Evolutionary conservation across 305 asterid genomes (phyloP).

Genomic region (Fraxinus baroniana): DNA sequence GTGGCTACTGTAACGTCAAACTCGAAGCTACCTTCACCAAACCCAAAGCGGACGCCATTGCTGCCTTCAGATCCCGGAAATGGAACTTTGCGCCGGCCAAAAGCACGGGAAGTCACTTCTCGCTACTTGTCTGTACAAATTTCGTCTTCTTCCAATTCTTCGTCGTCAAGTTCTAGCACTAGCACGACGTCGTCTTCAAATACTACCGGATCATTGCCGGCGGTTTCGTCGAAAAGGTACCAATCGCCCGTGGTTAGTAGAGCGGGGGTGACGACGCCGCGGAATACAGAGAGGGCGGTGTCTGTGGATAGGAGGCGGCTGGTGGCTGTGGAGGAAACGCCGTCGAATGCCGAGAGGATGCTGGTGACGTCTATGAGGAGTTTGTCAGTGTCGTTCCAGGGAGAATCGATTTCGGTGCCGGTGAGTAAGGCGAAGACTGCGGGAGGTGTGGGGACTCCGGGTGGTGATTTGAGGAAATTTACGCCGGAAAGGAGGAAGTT

Average conservation of each 20-base stretch:
- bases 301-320: constrained; percentile 70
- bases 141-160: constrained; percentile 29
- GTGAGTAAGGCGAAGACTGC: constrained; percentile 52
- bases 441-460: constrained; percentile 27
- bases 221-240: constrained; percentile 44
- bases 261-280: constrained; percentile 31
- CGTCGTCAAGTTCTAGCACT: constrained; percentile 27
- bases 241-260: constrained; percentile 51
- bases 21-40: constrained; percentile 48
- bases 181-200: constrained; percentile 53
- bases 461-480: constrained; percentile 42
- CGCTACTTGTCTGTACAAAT: constrained; percentile 57
- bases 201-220: constrained; percentile 36
- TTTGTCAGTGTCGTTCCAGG: constrained; percentile 82
- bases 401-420: constrained; percentile 56
- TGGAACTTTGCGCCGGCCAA: constrained; percentile 52
- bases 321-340: constrained; percentile 36
- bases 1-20: constrained; percentile 63
- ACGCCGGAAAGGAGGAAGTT: constrained; percentile 69
- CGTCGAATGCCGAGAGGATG: constrained; percentile 53
- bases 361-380: constrained; percentile 64
- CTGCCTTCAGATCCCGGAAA: constrained; percentile 57
- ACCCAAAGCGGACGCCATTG: constrained; percentile 56
- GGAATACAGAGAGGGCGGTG: constrained; percentile 43
- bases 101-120: constrained; percentile 56